These are phyloP conservation scores for Saccharata proteae DNA, from an alignment of 2,329 filamentous ascomycete genomes.

Conservation along the genomic window DNA sequence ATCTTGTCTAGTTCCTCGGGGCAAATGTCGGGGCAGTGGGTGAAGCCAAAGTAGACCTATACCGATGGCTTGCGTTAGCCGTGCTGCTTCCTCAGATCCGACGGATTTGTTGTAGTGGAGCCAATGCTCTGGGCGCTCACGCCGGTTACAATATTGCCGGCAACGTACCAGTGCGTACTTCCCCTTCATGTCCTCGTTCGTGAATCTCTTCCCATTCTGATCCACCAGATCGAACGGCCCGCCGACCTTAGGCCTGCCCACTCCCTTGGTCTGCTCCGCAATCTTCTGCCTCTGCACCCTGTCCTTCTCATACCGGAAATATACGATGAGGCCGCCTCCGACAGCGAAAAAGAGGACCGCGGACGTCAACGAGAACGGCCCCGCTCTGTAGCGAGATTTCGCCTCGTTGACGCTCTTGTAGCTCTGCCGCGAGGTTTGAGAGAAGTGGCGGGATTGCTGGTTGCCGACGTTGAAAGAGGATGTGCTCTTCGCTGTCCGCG, in stretches of 20 bases:
- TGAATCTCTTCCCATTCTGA: constrained; percentile 67
- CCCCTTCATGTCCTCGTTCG: constrained; percentile 71
- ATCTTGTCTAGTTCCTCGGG: constrained; percentile 99
- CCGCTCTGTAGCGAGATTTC: constrained; percentile 7
- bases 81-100: neutral
- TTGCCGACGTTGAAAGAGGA: neutral
- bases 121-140: no score
- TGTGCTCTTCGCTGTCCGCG: neutral
- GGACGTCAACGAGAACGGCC: constrained; percentile 88
- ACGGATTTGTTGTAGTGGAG: neutral
- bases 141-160: no score
- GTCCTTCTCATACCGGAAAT: constrained; percentile 88
- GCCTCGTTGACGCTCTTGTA: constrained; percentile 10
- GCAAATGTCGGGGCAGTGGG: constrained; percentile 96
- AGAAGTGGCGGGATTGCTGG: constrained; percentile 3
- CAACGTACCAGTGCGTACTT: constrained; percentile 65
- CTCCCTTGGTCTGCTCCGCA: constrained; percentile 83
- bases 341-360: constrained; percentile 74
- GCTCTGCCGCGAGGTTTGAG: constrained; percentile 1
- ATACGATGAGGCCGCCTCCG: constrained; percentile 67
- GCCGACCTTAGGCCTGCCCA: constrained; percentile 86
- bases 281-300: constrained; percentile 81
- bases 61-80: no score
- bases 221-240: constrained; percentile 74
- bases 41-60: constrained; percentile 96